These are phyloP conservation scores for Russula sp. DNA, from an alignment of 768 basidiomycete genomes.

Conservation along the genomic window DNA sequence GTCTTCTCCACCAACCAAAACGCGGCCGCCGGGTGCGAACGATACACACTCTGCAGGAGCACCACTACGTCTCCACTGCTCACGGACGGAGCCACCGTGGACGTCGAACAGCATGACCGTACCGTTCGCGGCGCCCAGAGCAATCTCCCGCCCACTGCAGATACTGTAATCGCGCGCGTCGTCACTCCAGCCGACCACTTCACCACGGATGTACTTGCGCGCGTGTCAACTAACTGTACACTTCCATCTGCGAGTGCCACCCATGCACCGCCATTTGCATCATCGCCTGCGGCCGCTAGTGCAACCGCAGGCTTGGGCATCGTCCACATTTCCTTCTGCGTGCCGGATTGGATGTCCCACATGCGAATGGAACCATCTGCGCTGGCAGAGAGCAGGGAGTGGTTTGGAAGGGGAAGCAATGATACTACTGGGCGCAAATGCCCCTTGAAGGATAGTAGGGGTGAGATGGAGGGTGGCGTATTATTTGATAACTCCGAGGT, in stretches of 20 bases:
- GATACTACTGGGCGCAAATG: conserved; percentile 25
- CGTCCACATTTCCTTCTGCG: conserved; percentile 19
- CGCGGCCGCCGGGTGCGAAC: conserved; percentile 9
- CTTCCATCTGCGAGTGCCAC: conserved; percentile 25
- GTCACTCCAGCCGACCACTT: conserved; percentile 15
- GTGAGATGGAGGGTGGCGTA: conserved; percentile 12
- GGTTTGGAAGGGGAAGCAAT: conserved; percentile 14
- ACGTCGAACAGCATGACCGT: conserved; percentile 23
- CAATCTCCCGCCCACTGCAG: conserved; percentile 17
- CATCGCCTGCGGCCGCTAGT: neutral
- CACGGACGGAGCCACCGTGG: conserved; percentile 5
- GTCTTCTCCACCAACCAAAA: conserved; percentile 29
- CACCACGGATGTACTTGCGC: conserved; percentile 8
- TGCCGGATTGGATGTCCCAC: conserved; percentile 25
- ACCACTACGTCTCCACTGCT: conserved; percentile 25
- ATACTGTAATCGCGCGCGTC: conserved; percentile 22
- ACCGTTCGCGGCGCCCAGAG: conserved; percentile 21
- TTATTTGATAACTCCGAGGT: neutral
- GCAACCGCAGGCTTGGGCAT: conserved; percentile 16
- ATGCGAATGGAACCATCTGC: conserved; percentile 27
- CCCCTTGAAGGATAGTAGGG: conserved; percentile 19
- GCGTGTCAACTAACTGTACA: conserved; percentile 20
- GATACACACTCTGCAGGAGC: conserved; percentile 21
- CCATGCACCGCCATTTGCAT: neutral
- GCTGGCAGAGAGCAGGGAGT: conserved; percentile 24